phyloP scores from a whole-genome alignment of 192 early-diverging fungal species.

The Coemansia sp. region DNA sequence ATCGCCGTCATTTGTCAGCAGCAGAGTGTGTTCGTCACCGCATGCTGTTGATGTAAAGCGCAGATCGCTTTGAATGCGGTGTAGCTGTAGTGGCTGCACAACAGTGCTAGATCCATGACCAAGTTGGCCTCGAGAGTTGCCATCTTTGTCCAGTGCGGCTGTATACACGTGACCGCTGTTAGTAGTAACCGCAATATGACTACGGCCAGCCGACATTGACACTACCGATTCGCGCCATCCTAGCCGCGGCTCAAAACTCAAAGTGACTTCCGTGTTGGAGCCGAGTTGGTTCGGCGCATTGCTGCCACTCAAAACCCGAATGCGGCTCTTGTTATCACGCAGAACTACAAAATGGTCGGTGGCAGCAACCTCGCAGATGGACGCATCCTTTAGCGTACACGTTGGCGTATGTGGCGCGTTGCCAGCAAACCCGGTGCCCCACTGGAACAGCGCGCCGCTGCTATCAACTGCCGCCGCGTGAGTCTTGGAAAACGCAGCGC shows the following conservation, averaged over 20 bases:
- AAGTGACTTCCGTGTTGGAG: not conserved
- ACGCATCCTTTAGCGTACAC: slow-evolving; percentile 23
- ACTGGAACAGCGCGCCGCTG: slow-evolving; percentile 39
- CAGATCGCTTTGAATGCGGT: slow-evolving; percentile 18
- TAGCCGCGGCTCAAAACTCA: slow-evolving; percentile 36
- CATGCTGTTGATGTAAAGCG: slow-evolving; percentile 25
- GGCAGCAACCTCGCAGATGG: slow-evolving; percentile 22
- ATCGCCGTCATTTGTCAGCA: slow-evolving; percentile 34
- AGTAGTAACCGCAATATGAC: slow-evolving; percentile 38
- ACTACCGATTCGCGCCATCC: slow-evolving; percentile 50
- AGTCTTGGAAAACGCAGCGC: slow-evolving; percentile 32
- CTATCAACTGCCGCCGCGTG: slow-evolving; percentile 38
- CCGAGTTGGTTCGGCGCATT: not conserved
- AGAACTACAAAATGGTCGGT: slow-evolving; percentile 23
- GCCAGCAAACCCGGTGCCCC: slow-evolving; percentile 47
- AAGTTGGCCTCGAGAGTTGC: slow-evolving; percentile 29
- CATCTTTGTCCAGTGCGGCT: slow-evolving; percentile 20
- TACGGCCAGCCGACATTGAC: slow-evolving; percentile 30
- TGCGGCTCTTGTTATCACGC: slow-evolving; percentile 33
- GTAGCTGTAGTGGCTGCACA: slow-evolving; percentile 16
- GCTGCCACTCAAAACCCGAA: slow-evolving; percentile 20
- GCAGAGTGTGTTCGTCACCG: slow-evolving; percentile 33
- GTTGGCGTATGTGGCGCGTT: slow-evolving; percentile 19
- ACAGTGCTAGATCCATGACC: slow-evolving; percentile 10
- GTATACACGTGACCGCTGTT: slow-evolving; percentile 39